A percentile compares a stretch with the other conserved stretches of the same genome.
These are phyloP conservation scores for Terana coerulea DNA, from an alignment of 768 basidiomycete species.

Conservation along the genomic window DNA sequence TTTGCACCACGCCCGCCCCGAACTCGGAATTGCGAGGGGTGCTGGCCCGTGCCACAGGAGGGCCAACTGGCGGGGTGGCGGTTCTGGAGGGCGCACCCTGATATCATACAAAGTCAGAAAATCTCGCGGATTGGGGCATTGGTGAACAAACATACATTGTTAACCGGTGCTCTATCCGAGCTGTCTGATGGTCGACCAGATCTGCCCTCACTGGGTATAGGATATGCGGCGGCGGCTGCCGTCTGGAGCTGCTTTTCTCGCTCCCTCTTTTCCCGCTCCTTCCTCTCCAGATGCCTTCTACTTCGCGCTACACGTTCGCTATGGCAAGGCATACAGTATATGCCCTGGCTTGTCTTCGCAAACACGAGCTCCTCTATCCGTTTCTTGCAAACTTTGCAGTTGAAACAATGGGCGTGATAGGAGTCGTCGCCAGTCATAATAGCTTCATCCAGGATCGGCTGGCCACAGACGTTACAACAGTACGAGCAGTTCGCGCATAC, in stretches of 20 bases:
- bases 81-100: neutral
- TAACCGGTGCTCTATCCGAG: too few relatives aligned
- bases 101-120: too few relatives aligned
- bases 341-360: constrained; percentile 96
- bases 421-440: constrained; percentile 99
- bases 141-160: too few relatives aligned
- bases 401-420: constrained; percentile 98
- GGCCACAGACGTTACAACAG: constrained; percentile 91
- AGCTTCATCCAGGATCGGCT: constrained; percentile 95
- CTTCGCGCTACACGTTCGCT: constrained; percentile 96
- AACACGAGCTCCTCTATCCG: constrained; percentile 98
- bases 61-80: neutral
- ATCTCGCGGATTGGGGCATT: too few relatives aligned
- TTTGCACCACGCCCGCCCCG: neutral
- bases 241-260: constrained; percentile 20
- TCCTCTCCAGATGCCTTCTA: constrained; percentile 81
- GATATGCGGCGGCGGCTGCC: constrained; percentile 24
- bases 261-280: constrained; percentile 38
- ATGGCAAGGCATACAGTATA: constrained; percentile 98
- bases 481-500: constrained; percentile 94
- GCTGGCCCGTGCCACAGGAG: neutral
- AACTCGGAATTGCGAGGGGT: constrained; percentile 2
- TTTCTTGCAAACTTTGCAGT: constrained; percentile 91
- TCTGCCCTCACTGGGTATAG: constrained; percentile 31
- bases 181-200: too few relatives aligned